These are phyloP conservation scores for Penicillium palitans DNA, from an alignment of 2,329 filamentous ascomycete species.

Conservation along the genomic window DNA sequence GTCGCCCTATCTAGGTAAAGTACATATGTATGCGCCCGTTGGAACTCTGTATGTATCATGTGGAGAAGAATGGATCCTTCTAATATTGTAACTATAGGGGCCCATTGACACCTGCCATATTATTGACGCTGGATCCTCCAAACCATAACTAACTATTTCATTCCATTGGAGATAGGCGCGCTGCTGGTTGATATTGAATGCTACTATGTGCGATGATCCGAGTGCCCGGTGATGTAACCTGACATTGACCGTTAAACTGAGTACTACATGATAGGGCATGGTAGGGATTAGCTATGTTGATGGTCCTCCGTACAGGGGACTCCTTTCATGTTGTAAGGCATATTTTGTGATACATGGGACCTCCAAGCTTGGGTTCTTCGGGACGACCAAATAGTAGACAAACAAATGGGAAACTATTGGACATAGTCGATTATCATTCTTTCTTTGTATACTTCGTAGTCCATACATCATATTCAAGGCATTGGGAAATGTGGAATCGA, in stretches of 20 bases:
- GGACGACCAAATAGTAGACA: neutral
- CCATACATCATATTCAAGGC: neutral
- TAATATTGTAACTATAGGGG: neutral
- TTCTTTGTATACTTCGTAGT: neutral
- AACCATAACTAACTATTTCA: neutral
- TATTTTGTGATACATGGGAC: slow-evolving; percentile 1
- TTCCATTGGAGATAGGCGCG: neutral
- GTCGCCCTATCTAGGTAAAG: slow-evolving; percentile 4
- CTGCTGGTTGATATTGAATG: neutral
- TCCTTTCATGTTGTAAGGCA: neutral
- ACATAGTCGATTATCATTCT: neutral
- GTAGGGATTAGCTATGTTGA: neutral
- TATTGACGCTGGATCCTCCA: neutral
- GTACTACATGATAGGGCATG: neutral
- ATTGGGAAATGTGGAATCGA: neutral
- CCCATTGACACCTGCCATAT: neutral
- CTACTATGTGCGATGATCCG: neutral
- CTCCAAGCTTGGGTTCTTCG: neutral
- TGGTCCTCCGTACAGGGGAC: neutral
- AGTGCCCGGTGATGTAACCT: slow-evolving; percentile 5
- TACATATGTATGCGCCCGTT: neutral
- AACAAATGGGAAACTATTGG: neutral
- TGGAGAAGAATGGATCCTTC: slow-evolving; percentile 7
- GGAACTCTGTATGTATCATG: neutral
- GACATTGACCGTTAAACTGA: neutral